Evolutionary conservation across 1,284 basidiomycete species (phyloP).

Genomic region (Marasmius oreades): DNA sequence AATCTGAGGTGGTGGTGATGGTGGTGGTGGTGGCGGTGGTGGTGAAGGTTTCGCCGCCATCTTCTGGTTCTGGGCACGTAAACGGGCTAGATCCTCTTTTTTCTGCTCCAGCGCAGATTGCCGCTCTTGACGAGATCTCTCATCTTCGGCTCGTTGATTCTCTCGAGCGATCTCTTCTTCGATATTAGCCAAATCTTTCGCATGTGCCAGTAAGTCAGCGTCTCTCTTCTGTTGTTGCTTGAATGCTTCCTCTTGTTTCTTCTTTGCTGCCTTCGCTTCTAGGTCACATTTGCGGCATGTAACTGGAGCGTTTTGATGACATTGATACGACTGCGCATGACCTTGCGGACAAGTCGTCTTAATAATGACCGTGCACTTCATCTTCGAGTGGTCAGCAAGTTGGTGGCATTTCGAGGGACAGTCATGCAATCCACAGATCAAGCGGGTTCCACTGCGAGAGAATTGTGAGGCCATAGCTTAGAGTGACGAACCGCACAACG

Average conservation of each 20-base stretch:
- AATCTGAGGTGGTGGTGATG: not conserved
- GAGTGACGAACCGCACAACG: not conserved
- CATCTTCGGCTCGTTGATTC: conserved; percentile 21
- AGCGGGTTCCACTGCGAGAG: conserved; percentile 34
- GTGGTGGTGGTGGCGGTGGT: not conserved
- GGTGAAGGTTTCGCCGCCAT: not conserved
- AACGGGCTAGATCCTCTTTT: conserved; percentile 28
- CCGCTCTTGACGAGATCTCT: conserved; percentile 25
- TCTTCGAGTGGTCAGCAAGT: conserved; percentile 34
- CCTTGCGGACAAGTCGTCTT: conserved; percentile 19
- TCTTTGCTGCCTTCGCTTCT: conserved; percentile 25
- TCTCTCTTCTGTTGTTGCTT: conserved; percentile 30
- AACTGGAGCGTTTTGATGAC: conserved; percentile 23
- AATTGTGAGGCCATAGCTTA: not conserved
- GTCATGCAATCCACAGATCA: conserved; percentile 46
- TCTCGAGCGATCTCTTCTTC: conserved; percentile 29
- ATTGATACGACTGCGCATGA: conserved; percentile 28
- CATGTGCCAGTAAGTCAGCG: conserved; percentile 29
- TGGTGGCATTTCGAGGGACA: conserved; percentile 59
- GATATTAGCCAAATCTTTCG: conserved; percentile 26
- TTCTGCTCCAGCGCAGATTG: conserved; percentile 27
- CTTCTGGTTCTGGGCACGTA: conserved; percentile 10
- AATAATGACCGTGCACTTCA: conserved; percentile 22
- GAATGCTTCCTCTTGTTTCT: conserved; percentile 26
- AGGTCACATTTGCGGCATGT: conserved; percentile 32